A percentile compares a stretch with the other conserved stretches of the same genome.
Evolutionary conservation across 23 red algal genomes (phyloP).

Genomic region (Pyropia haitanensis): DNA sequence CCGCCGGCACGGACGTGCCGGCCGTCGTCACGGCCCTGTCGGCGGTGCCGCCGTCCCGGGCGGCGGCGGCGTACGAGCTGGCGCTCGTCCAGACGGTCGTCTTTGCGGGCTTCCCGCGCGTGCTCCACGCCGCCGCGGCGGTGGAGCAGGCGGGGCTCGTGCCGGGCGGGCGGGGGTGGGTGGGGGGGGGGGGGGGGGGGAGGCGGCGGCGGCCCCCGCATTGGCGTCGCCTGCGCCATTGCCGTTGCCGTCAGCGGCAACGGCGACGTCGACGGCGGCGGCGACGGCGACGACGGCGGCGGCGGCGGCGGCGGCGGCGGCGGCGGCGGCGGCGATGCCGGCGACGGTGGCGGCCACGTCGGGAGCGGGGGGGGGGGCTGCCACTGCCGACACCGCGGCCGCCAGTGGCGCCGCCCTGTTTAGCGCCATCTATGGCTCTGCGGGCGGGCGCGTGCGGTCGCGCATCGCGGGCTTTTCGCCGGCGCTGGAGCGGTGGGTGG

Average conservation of each 20-base stretch:
- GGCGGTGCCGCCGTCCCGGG: conserved; percentile 10
- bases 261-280: background rate
- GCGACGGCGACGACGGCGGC: background rate
- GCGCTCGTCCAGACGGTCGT: conserved; percentile 47
- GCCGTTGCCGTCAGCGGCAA: too few species aligned
- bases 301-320: background rate
- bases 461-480: conserved; percentile 52
- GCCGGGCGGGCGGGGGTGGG: background rate
- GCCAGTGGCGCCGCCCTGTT: background rate
- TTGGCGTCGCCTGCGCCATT: too few species aligned
- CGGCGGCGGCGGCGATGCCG: background rate
- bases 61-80: conserved; percentile 40
- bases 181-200: background rate
- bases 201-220: background rate
- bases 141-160: conserved; percentile 27
- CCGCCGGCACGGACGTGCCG: conserved; percentile 22
- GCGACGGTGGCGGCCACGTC: conserved; percentile 4
- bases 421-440: conserved; percentile 35
- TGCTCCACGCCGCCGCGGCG: conserved; percentile 49
- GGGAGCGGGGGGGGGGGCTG: conserved; percentile 7
- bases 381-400: too few species aligned
- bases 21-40: conserved; percentile 32
- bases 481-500: conserved; percentile 55
- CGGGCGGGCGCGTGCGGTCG: conserved; percentile 22
- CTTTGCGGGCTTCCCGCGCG: conserved; percentile 59